These are phyloP conservation scores for Fusarium nurragi DNA, from an alignment of 2,329 filamentous ascomycete genomes.

Conservation along the genomic window DNA sequence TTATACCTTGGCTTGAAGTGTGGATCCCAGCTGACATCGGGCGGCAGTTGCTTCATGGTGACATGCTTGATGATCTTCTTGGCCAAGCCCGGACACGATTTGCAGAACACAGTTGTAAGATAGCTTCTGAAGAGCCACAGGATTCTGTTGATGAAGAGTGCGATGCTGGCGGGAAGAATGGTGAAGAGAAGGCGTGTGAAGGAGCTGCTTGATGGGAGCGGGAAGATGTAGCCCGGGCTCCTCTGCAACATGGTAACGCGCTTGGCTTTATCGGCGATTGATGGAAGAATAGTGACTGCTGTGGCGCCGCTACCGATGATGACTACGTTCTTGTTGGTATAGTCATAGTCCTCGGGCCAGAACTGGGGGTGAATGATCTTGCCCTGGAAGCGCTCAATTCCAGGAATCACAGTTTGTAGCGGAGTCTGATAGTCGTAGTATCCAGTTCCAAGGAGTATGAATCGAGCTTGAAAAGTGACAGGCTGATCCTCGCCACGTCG, in stretches of 20 bases:
- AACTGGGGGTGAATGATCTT: constrained; percentile 74
- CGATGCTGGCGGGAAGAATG: constrained; percentile 55
- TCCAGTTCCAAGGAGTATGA: constrained; percentile 66
- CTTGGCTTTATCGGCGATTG: constrained; percentile 64
- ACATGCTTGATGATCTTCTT: constrained; percentile 54
- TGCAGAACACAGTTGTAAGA: constrained; percentile 58
- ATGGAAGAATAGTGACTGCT: constrained; percentile 71
- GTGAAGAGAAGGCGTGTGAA: constrained; percentile 50
- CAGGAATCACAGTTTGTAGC: constrained; percentile 59
- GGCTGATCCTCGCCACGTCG: constrained; percentile 45
- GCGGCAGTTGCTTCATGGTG: constrained; percentile 59
- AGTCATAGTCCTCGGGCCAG: constrained; percentile 75
- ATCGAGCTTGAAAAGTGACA: constrained; percentile 53
- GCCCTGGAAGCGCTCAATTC: constrained; percentile 52
- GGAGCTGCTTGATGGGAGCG: constrained; percentile 56
- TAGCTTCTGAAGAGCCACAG: constrained; percentile 57
- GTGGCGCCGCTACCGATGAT: constrained; percentile 75
- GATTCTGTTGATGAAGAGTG: constrained; percentile 57
- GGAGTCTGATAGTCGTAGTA: constrained; percentile 76
- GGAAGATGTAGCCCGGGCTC: constrained; percentile 70
- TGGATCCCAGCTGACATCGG: constrained; percentile 57
- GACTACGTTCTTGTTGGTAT: constrained; percentile 69
- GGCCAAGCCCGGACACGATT: constrained; percentile 57
- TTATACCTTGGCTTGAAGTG: constrained; percentile 65
- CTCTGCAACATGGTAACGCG: constrained; percentile 76